Conservation (phyloP, 768 basidiomycete species). For the Russula ochroleuca region DNA sequence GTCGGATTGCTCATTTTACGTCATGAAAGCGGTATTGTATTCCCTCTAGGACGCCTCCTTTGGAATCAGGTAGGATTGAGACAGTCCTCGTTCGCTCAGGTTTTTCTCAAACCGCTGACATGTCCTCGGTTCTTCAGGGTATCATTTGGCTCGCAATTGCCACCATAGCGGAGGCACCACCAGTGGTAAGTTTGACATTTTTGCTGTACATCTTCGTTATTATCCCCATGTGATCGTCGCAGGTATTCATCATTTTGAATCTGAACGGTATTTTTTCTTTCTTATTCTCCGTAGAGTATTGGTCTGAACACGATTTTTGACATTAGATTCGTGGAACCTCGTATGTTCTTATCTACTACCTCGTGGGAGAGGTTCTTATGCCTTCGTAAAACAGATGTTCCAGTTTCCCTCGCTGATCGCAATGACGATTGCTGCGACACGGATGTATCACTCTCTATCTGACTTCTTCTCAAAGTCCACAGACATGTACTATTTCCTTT, state of each 20-base stretch:
- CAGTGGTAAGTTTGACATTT: neutral
- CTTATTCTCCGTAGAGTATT: neutral
- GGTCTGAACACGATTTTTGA: neutral
- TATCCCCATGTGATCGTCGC: neutral
- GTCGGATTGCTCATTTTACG: neutral
- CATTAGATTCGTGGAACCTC: neutral
- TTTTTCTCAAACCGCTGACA: neutral
- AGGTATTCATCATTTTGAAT: neutral
- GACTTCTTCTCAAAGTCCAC: neutral
- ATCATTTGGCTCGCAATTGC: neutral
- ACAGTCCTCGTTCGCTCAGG: neutral
- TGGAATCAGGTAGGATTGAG: neutral
- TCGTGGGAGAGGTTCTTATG: no score
- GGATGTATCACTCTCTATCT: neutral
- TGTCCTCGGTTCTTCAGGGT: neutral
- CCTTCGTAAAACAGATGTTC: neutral
- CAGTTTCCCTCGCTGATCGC: neutral
- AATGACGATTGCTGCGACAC: neutral
- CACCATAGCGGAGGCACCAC: neutral
- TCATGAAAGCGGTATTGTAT: no score
- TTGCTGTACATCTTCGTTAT: neutral
- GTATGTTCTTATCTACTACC: neutral
- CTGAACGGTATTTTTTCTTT: neutral
- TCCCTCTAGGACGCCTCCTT: neutral
- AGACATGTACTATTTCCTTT: neutral